Base-by-base conservation (phyloP, 495 filamentous ascomycete genomes). In the Aspergillus diversus region DNA sequence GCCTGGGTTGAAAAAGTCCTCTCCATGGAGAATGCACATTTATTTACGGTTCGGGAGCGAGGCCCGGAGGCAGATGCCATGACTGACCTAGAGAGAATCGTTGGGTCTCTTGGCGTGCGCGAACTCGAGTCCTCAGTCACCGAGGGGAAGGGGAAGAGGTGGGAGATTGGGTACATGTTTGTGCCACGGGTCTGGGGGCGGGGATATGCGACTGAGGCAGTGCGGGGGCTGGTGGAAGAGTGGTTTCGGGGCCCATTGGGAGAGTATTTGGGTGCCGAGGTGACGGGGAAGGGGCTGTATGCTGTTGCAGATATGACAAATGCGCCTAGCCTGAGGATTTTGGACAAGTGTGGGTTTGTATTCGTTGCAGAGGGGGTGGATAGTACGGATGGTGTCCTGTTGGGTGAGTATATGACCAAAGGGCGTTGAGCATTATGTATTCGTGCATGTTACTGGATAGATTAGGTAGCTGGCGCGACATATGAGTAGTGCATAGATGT, bases 121-220 rank as follows among this genome's bases (percentile, higher is more conserved):
- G 16, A 50, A 17, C 8, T 6, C 5, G 53, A 50, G 5, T 47
- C 65, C 1, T 7, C 15, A 8, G 32, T 39, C 4, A 43, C 37
- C 5, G 32, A 33, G 33, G 37, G 42, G 12, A 21, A 33, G 33
- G 37, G 42, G 12, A 43, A 50, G 12, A 54, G 55, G n/a, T 63
- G 53, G 58, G 67, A 69, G 49, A 27, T 69, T 34, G 67, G 67
- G 16, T 69, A 69, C 46, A 58, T 61, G 42, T 62, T 69, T 52
- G 54, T 66, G 7, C 57, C 63, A 0, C 0, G 15, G 16, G 57
- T 59, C 7, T 69, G 67, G 67, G 63, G 67, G 9, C 27, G 47
- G 43, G 67, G 67, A 34, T 64, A 66, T 55, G 67, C 67, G 42
- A 66, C 54, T 27, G 67, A 69, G 61, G 60, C 61, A 2, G 67